Percentiles rank a stretch among this genome's conserved stretches.
Conservation (phyloP, 495 filamentous ascomycete species). For the Talaromyces trachyspermus region DNA sequence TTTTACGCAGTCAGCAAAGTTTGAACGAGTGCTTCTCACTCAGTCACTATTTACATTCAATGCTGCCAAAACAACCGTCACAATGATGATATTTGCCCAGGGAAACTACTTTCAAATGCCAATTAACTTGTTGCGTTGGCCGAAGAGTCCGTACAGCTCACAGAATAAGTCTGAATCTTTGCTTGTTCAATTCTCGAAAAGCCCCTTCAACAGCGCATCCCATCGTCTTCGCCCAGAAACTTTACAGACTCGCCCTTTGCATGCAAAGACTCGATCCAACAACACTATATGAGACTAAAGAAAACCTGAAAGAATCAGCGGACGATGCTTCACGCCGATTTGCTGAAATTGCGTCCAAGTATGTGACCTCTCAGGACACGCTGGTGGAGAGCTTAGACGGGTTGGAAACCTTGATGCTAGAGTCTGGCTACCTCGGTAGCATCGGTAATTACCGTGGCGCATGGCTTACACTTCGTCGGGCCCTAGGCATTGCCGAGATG, state of each 20-base stretch:
- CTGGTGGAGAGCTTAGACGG: conserved; percentile 42
- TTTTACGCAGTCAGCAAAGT: not conserved
- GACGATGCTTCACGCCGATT: conserved; percentile 23
- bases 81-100: not conserved
- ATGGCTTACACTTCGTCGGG: conserved; percentile 37
- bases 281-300: conserved; percentile 14
- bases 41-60: not conserved
- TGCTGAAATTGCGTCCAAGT: conserved; percentile 26
- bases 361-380: conserved; percentile 43
- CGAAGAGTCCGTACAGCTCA: not conserved
- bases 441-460: conserved; percentile 34
- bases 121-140: not conserved
- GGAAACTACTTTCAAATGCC: not conserved
- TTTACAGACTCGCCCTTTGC: conserved; percentile 42
- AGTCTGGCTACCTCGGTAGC: conserved; percentile 34
- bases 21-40: not conserved
- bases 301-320: conserved; percentile 24
- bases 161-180: no score
- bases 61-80: not conserved
- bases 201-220: conserved; percentile 34
- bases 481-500: conserved; percentile 30
- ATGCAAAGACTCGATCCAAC: conserved; percentile 34
- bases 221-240: conserved; percentile 31
- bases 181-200: not conserved
- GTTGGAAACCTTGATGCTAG: conserved; percentile 39